Evolutionary conservation across 495 filamentous ascomycete species (phyloP).

Genomic region (Aspergillus avenaceus): DNA sequence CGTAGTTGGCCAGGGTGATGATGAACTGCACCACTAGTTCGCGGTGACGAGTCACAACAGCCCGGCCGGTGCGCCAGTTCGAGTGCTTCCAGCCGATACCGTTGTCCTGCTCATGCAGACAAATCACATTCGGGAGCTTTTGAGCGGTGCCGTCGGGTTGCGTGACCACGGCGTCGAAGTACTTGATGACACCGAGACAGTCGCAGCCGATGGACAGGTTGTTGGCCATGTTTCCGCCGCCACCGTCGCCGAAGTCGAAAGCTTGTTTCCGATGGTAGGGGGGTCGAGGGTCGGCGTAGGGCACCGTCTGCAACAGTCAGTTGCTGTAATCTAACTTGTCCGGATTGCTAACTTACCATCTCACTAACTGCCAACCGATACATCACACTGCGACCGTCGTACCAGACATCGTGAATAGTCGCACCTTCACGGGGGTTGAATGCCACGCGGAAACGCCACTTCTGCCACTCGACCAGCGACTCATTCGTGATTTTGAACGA

Average conservation of each 20-base stretch:
- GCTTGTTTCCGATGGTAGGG: conserved; percentile 69
- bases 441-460: conserved; percentile 64
- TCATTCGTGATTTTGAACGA: conserved; percentile 59
- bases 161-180: conserved; percentile 57
- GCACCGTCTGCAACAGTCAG: conserved; percentile 49
- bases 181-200: conserved; percentile 66
- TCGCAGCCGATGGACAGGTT: conserved; percentile 68
- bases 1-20: conserved; percentile 79
- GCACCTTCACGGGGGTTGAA: conserved; percentile 69
- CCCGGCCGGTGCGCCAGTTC: conserved; percentile 64
- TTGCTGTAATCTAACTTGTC: neutral
- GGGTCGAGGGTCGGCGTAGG: conserved; percentile 59
- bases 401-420: conserved; percentile 65
- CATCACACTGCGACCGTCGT: conserved; percentile 69
- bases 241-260: conserved; percentile 70
- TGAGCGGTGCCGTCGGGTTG: conserved; percentile 51
- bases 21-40: conserved; percentile 71
- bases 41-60: conserved; percentile 56
- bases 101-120: conserved; percentile 67
- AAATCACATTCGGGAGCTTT: conserved; percentile 59
- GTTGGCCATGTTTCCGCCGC: conserved; percentile 65
- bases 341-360: conserved; percentile 44
- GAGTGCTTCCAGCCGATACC: conserved; percentile 71
- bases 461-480: conserved; percentile 60
- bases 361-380: conserved; percentile 70